Evolutionary conservation across 805 yeast species (phyloP).

Genomic region (Metschnikowia shivogae): DNA sequence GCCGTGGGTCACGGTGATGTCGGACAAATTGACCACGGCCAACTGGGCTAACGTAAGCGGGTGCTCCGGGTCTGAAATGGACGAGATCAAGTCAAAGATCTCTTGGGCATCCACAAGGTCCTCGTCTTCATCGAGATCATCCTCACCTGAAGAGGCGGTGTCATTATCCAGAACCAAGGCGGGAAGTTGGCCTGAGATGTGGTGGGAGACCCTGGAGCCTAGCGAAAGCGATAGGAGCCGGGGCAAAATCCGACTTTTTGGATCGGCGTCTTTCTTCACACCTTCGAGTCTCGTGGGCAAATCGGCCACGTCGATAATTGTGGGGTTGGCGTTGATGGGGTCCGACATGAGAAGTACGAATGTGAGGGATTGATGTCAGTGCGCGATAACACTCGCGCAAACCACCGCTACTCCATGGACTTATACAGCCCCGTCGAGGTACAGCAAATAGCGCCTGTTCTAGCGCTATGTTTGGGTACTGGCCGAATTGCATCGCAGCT

Average conservation of each 20-base stretch:
- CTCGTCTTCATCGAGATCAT: slow-evolving; percentile 22
- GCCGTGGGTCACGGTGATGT: slow-evolving; percentile 66
- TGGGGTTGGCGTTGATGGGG: slow-evolving; percentile 88
- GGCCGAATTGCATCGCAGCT: slow-evolving; percentile 4
- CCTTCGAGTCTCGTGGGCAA: slow-evolving; percentile 62
- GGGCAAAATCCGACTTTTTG: slow-evolving; percentile 21
- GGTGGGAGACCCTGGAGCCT: neutral
- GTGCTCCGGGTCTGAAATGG: slow-evolving; percentile 80
- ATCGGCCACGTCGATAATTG: slow-evolving; percentile 66
- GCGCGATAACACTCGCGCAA: slow-evolving; percentile 3
- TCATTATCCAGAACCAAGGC: slow-evolving; percentile 25
- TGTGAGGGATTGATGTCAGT: neutral
- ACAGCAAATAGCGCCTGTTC: slow-evolving; percentile 36
- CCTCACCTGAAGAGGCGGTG: slow-evolving; percentile 14
- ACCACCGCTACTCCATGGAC: slow-evolving; percentile 25
- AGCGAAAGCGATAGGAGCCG: slow-evolving; percentile 33
- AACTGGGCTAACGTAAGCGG: slow-evolving; percentile 92
- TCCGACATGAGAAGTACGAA: slow-evolving; percentile 57
- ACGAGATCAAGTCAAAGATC: slow-evolving; percentile 33
- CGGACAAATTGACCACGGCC: slow-evolving; percentile 83
- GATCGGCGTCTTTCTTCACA: slow-evolving; percentile 8
- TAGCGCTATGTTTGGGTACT: slow-evolving; percentile 15
- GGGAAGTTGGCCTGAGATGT: slow-evolving; percentile 19
- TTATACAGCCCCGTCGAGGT: slow-evolving; percentile 24
- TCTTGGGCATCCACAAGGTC: slow-evolving; percentile 87